These are phyloP conservation scores for Penicillium freii DNA, from an alignment of 2,329 filamentous ascomycete genomes.

Conservation along the genomic window DNA sequence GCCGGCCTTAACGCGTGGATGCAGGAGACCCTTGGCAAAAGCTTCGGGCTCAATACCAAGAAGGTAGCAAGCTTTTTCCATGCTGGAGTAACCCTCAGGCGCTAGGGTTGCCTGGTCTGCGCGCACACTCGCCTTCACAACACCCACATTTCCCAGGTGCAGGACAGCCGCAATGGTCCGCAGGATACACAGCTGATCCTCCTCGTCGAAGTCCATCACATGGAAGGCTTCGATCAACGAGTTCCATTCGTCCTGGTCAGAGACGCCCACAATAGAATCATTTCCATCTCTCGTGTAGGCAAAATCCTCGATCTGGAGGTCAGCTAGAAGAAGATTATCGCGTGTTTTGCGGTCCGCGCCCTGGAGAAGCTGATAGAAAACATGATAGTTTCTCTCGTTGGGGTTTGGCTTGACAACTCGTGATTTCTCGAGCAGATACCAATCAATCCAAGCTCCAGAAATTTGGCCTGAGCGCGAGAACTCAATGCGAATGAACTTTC, in stretches of 20 bases:
- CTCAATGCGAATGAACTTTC: conserved; percentile 97
- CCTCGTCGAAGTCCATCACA: conserved; percentile 86
- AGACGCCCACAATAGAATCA: conserved; percentile 85
- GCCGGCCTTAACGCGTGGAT: conserved; percentile 91
- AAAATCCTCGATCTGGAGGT: conserved; percentile 79
- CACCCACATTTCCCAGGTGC: conserved; percentile 86
- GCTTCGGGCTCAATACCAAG: conserved; percentile 80
- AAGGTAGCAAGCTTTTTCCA: conserved; percentile 75
- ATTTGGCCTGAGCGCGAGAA: conserved; percentile 87
- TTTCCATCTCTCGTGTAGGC: conserved; percentile 89
- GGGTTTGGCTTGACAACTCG: conserved; percentile 84
- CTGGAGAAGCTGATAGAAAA: conserved; percentile 93
- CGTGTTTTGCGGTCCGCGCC: conserved; percentile 74
- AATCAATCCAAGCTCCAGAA: conserved; percentile 93
- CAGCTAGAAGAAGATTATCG: conserved; percentile 71
- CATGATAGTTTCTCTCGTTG: conserved; percentile 91
- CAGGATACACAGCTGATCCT: conserved; percentile 79
- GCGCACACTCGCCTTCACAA: conserved; percentile 84
- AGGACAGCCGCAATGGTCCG: conserved; percentile 86
- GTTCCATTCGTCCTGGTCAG: conserved; percentile 87
- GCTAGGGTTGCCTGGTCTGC: conserved; percentile 85
- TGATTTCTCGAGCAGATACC: conserved; percentile 98
- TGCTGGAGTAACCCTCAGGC: conserved; percentile 70
- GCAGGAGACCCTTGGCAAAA: conserved; percentile 83
- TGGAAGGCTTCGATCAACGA: conserved; percentile 86